phyloP scores from a whole-genome alignment of 2,329 filamentous ascomycete species.

The Trichoderma atrobrunneum region DNA sequence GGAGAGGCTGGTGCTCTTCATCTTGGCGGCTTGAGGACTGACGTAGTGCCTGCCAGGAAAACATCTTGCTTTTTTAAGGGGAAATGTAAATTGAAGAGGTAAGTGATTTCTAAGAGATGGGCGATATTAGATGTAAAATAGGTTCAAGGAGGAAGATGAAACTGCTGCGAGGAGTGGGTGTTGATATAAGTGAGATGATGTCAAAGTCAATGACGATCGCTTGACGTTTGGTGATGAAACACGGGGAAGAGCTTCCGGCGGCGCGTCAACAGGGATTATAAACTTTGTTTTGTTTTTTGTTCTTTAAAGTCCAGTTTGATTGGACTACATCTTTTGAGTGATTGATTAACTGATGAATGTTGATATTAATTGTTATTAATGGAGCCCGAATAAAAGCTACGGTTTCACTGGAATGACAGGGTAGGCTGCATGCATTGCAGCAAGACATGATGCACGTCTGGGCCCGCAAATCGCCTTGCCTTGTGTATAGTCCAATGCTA shows the following conservation, averaged over 20 bases:
- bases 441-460: not conserved
- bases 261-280: not conserved
- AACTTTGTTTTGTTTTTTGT: not conserved
- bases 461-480: not conserved
- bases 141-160: not conserved
- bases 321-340: not conserved
- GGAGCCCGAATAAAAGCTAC: not conserved
- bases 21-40: slow-evolving; percentile 36
- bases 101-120: too few relatives aligned
- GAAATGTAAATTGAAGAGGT: too few relatives aligned
- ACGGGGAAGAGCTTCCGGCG: not conserved
- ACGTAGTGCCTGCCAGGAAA: slow-evolving; percentile 11
- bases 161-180: not conserved
- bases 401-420: not conserved
- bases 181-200: not conserved
- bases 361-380: not conserved
- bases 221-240: slow-evolving; percentile 7
- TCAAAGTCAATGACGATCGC: slow-evolving; percentile 1
- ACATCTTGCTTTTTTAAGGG: not conserved
- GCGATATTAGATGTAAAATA: not conserved
- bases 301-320: not conserved
- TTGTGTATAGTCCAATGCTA: not conserved
- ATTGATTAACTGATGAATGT: not conserved
- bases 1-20: slow-evolving; percentile 71
- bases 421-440: not conserved